Evolutionary conservation across 306 rosid species (phyloP).

Genomic region (Abrus precatorius): DNA sequence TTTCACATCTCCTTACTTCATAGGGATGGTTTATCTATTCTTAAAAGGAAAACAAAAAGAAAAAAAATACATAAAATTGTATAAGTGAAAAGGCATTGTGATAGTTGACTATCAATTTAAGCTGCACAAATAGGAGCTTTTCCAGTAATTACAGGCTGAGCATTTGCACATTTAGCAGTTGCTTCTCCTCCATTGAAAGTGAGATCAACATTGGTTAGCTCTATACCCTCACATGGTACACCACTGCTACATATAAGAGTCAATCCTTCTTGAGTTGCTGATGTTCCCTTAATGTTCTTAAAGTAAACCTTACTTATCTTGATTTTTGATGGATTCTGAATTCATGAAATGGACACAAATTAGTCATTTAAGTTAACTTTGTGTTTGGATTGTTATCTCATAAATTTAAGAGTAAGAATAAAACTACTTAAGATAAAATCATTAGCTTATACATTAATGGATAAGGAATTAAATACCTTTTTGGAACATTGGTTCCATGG

Average conservation of each 20-base stretch:
- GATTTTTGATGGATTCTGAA: conserved; percentile 24
- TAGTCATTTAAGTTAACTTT: background rate
- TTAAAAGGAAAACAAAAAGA: background rate
- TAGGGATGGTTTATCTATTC: too few species aligned
- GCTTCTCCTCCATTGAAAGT: conserved; percentile 18
- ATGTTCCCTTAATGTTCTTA: conserved; percentile 28
- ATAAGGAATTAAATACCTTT: conserved; percentile 6
- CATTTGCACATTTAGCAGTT: conserved; percentile 16
- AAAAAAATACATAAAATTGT: too few species aligned
- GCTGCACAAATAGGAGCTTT: conserved; percentile 28
- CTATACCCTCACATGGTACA: conserved; percentile 24
- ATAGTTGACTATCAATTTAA: background rate
- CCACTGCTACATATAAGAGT: conserved; percentile 11
- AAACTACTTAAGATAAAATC: background rate
- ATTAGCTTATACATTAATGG: background rate
- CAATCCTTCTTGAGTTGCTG: background rate
- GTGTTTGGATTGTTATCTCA: background rate
- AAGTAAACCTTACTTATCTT: conserved; percentile 31
- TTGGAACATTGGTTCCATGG: conserved; percentile 37
- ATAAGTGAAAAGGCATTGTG: too few species aligned
- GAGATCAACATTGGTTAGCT: conserved; percentile 20
- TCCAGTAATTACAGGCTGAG: conserved; percentile 2
- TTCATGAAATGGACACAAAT: background rate
- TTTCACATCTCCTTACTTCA: too few species aligned
- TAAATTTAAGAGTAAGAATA: background rate